Conservation (phyloP, 75 land plant species). For the Sequoia sempervirens region DNA sequence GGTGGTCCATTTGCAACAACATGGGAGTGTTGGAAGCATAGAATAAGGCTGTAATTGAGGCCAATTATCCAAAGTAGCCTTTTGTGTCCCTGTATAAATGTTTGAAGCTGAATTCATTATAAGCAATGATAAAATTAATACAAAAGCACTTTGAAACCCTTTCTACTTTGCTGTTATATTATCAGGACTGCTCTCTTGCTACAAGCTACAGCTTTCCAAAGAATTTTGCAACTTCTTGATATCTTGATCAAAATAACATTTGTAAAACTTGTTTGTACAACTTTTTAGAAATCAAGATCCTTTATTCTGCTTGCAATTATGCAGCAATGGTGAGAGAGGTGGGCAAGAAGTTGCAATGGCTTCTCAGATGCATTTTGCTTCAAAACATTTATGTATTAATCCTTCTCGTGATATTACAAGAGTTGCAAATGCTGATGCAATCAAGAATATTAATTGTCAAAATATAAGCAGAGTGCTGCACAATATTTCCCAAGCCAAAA, state of each 20-base stretch:
- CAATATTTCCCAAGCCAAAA: not conserved
- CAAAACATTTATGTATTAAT: conserved; percentile 68
- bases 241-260: not conserved
- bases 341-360: conserved; percentile 77
- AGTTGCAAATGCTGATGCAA: conserved; percentile 85
- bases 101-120: conserved; percentile 71
- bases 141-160: conserved; percentile 66
- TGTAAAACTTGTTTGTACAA: conserved; percentile 1
- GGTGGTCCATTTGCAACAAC: not conserved
- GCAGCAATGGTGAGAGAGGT: conserved; percentile 86
- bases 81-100: conserved; percentile 80
- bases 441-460: conserved; percentile 62
- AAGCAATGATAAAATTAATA: conserved; percentile 85
- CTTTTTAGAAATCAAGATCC: not conserved
- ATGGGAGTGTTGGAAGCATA: no score
- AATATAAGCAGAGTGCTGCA: not conserved
- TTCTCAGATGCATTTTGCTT: conserved; percentile 75
- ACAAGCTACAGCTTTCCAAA: not conserved
- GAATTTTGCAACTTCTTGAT: not conserved
- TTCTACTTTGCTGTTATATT: conserved; percentile 31
- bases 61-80: not conserved
- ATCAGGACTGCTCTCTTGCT: conserved; percentile 40
- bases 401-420: conserved; percentile 88
- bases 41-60: not conserved
- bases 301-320: conserved; percentile 7